Percentiles rank a stretch among this genome's conserved stretches.
Conservation (phyloP, 805 yeast species). For the Suhomyces sp. region DNA sequence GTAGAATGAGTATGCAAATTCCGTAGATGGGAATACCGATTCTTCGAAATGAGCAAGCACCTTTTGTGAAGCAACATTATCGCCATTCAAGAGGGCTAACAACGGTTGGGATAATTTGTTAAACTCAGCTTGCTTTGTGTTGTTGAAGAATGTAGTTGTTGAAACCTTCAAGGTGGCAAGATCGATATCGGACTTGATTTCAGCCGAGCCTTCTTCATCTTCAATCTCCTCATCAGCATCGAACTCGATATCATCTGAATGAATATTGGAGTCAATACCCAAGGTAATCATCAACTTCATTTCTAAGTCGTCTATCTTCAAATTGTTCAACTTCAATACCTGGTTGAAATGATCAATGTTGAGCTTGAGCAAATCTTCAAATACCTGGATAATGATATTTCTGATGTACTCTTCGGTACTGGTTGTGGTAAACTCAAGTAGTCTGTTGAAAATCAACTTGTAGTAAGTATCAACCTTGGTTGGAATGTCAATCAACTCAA, state of each 20-base stretch:
- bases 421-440: conserved; percentile 10
- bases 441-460: conserved; percentile 13
- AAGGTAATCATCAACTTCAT: conserved; percentile 68
- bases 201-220: conserved; percentile 15
- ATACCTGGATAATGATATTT: conserved; percentile 13
- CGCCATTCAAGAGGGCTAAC: conserved; percentile 15
- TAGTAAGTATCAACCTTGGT: conserved; percentile 12
- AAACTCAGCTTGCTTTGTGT: conserved; percentile 39
- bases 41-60: conserved; percentile 13
- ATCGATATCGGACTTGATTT: conserved; percentile 17
- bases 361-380: conserved; percentile 21
- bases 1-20: conserved; percentile 54
- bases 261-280: conserved; percentile 18
- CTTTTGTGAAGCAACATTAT: conserved; percentile 9
- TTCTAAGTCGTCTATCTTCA: conserved; percentile 36
- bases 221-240: conserved; percentile 15
- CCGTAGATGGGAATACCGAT: conserved; percentile 35
- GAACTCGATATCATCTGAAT: conserved; percentile 30
- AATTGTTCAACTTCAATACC: conserved; percentile 15
- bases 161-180: conserved; percentile 13
- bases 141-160: conserved; percentile 33
- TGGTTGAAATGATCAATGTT: conserved; percentile 20
- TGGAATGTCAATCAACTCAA: conserved; percentile 20
- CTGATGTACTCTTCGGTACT: conserved; percentile 15
- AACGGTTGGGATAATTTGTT: conserved; percentile 39